Conservation (phyloP, 1,284 basidiomycete genomes). For the Afroboletus lepidellus region DNA sequence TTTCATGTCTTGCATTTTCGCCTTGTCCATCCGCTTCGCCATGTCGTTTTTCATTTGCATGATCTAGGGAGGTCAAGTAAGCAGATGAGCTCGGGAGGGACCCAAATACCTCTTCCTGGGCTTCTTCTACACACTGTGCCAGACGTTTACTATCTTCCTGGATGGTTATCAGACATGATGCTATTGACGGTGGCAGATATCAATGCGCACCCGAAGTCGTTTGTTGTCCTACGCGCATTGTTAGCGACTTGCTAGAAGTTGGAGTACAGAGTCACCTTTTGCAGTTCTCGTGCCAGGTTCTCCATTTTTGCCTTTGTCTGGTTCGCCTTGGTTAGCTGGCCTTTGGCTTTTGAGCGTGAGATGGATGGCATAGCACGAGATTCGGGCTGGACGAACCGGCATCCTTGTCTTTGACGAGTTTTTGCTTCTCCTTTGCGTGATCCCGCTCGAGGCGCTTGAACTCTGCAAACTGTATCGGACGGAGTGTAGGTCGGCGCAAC, state of each 20-base stretch:
- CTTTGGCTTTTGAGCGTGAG: conserved; percentile 55
- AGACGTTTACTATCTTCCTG: conserved; percentile 82
- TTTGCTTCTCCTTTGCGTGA: conserved; percentile 85
- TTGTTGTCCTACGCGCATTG: conserved; percentile 68
- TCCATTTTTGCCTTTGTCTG: conserved; percentile 86
- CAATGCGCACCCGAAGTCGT: conserved; percentile 63
- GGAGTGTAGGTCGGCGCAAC: conserved; percentile 17
- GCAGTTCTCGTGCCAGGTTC: conserved; percentile 77
- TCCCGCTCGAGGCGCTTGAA: conserved; percentile 79
- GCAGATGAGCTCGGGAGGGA: conserved; percentile 3
- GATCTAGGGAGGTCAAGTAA: conserved; percentile 44
- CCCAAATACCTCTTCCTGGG: conserved; percentile 67
- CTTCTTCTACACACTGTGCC: conserved; percentile 74
- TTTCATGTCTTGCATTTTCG: conserved; percentile 70
- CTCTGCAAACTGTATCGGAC: conserved; percentile 67
- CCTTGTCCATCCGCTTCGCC: conserved; percentile 70
- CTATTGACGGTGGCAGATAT: background rate
- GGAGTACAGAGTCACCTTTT: conserved; percentile 56
- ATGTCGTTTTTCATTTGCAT: conserved; percentile 75
- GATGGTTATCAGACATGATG: conserved; percentile 21
- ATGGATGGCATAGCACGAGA: conserved; percentile 4
- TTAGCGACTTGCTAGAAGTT: conserved; percentile 13
- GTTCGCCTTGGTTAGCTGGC: conserved; percentile 79
- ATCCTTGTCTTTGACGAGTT: conserved; percentile 82
- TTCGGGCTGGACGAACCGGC: conserved; percentile 51